These are phyloP conservation scores for Saccharomycopsis fodiens DNA, from an alignment of 805 yeast species.

Conservation along the genomic window DNA sequence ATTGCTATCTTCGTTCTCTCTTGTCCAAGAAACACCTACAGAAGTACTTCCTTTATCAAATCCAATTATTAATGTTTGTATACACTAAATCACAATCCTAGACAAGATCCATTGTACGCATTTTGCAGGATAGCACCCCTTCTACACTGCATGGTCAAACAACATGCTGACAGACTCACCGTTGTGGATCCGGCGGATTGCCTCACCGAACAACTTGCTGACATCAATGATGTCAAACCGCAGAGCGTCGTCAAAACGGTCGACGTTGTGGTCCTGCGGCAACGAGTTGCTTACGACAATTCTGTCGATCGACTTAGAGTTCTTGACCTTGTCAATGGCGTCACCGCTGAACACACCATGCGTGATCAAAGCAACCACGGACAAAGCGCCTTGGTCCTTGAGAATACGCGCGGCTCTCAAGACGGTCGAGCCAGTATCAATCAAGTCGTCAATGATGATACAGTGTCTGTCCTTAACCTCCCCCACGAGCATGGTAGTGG, in stretches of 20 bases:
- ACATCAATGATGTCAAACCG: constrained; percentile 80
- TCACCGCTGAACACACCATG: constrained; percentile 94
- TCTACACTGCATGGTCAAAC: constrained; percentile 67
- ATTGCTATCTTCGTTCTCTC: no score
- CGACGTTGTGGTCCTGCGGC: constrained; percentile 62
- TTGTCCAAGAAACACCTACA: no score
- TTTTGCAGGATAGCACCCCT: no score
- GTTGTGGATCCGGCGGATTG: constrained; percentile 90
- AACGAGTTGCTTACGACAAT: constrained; percentile 85
- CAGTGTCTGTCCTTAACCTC: constrained; percentile 83
- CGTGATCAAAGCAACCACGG: constrained; percentile 80
- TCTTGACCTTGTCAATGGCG: constrained; percentile 63
- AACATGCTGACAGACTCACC: constrained; percentile 94
- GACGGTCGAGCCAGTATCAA: constrained; percentile 88
- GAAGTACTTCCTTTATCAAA: no score
- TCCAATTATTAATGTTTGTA: not conserved
- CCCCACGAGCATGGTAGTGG: constrained; percentile 90
- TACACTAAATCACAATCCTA: not conserved
- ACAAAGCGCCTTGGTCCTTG: constrained; percentile 87
- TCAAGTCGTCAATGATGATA: constrained; percentile 87
- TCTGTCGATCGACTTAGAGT: constrained; percentile 71
- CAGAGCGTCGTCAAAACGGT: constrained; percentile 40
- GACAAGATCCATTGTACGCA: no score
- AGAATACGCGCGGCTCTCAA: constrained; percentile 86
- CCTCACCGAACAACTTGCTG: constrained; percentile 83